Evolutionary conservation across 768 basidiomycete species (phyloP).

Genomic region (Lentinula boryana): DNA sequence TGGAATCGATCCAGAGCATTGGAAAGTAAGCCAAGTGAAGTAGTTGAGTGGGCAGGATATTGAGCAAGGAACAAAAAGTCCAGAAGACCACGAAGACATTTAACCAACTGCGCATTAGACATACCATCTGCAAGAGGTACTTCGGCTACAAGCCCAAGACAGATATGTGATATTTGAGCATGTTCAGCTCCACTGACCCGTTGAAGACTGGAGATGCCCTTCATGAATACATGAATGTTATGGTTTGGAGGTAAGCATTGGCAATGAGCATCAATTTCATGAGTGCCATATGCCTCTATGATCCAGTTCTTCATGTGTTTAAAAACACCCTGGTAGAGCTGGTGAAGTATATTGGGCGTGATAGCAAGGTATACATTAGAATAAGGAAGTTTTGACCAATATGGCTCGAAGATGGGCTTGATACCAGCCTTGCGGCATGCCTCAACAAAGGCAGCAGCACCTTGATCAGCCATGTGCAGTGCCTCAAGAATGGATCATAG

Average conservation of each 20-base stretch:
- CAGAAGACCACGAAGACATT: no score
- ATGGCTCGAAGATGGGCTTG: slow-evolving; percentile 17
- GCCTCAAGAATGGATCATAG: no score
- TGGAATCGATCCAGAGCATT: no score
- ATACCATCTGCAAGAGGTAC: background rate
- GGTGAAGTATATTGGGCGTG: slow-evolving; percentile 33
- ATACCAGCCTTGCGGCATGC: background rate
- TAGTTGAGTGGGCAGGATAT: no score
- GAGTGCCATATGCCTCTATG: slow-evolving; percentile 7
- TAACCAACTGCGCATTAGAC: no score
- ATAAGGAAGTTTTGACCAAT: slow-evolving; percentile 27
- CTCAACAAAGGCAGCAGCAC: no score
- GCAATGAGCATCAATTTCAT: slow-evolving; percentile 23
- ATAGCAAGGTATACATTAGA: slow-evolving; percentile 25
- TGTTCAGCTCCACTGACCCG: slow-evolving; percentile 31
- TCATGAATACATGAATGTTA: slow-evolving; percentile 26
- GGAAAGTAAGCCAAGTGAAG: no score
- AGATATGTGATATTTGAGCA: background rate
- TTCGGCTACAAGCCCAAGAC: background rate
- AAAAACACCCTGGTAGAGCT: slow-evolving; percentile 34
- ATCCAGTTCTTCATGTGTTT: slow-evolving; percentile 28
- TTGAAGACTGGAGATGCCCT: slow-evolving; percentile 24
- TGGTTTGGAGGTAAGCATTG: slow-evolving; percentile 19
- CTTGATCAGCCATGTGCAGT: no score
- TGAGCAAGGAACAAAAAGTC: no score